Base-by-base conservation (phyloP, 352 stramenopile species). In the Phytophthora crassamura region DNA sequence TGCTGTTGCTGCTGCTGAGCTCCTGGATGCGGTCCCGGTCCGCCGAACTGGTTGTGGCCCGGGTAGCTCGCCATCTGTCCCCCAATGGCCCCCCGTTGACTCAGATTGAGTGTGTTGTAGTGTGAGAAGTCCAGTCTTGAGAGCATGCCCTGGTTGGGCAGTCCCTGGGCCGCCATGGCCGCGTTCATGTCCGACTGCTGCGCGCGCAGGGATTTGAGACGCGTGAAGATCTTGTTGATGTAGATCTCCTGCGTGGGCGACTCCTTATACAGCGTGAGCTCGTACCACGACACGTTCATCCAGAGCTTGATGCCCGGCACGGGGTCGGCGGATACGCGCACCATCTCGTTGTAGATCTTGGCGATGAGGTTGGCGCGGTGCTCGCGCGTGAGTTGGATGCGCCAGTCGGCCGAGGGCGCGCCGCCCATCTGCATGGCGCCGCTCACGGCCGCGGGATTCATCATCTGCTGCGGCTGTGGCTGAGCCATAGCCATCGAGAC, bases 221-320 rank as follows among this genome's bases (percentile, higher is more conserved):
- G 73, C 38, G 90, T 93, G 65, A 93, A 91, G 57, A 95, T 95
- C 78, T 95, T 93, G 67, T 88, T 93, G 61, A 95, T 95, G 72
- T 95, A 95, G 53, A 90, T 82, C 50, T 95, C 82, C 64, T 95
- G 84, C 14, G 86, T 95, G 20, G 78, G 85, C 33, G 84, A 92
- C 70, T 95, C 86, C 67, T 91, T 92, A 74, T 91, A 95, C n/a
- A 93, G 68, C 54, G 83, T 86, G 38, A 95, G 64, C 64, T 95
- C 86, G 67, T 91, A 95, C 84, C 86, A 93, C 48, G 86, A 87
- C 33, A 93, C 86, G 64, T 95, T 93, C 81, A 93, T 95, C 86
- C 86, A 95, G 52, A 95, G 81, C 69, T 91, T 91, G 53, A 95
- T 95, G 22, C 86, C 86, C 0, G 86, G 84, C 33, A 86, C 71